These are phyloP conservation scores for Blastobotrys serpentis DNA, from an alignment of 1,139 yeast species.

Conservation along the genomic window DNA sequence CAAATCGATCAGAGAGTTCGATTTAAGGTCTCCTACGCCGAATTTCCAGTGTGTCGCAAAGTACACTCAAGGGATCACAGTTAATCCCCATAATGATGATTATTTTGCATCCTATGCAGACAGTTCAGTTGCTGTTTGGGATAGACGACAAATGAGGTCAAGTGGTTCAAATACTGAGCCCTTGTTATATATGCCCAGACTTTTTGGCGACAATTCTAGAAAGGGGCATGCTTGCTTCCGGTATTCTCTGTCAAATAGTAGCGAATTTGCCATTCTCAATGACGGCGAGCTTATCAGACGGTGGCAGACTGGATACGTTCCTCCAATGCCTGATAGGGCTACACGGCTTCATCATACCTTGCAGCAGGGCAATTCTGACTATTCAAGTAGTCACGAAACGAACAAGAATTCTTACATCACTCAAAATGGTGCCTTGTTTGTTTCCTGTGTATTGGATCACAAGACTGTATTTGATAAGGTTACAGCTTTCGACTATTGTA, in stretches of 20 bases:
- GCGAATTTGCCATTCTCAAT: constrained; percentile 78
- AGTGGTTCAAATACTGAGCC: constrained; percentile 46
- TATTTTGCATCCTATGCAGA: constrained; percentile 75
- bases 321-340: constrained; percentile 32
- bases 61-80: constrained; percentile 63
- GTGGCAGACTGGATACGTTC: constrained; percentile 74
- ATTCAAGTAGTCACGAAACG: not conserved
- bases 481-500: constrained; percentile 78
- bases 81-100: constrained; percentile 65
- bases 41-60: constrained; percentile 73
- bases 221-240: constrained; percentile 52
- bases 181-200: constrained; percentile 60
- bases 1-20: constrained; percentile 76
- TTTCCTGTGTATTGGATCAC: constrained; percentile 71
- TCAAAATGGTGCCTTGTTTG: constrained; percentile 52
- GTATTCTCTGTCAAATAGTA: constrained; percentile 63
- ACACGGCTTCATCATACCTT: not conserved
- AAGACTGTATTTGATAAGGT: constrained; percentile 79
- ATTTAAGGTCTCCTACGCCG: constrained; percentile 67
- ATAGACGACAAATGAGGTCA: constrained; percentile 60
- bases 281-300: constrained; percentile 75
- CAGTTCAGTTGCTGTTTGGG: constrained; percentile 86
- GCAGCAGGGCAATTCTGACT: not conserved
- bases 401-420: constrained; percentile 18
- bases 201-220: constrained; percentile 52